phyloP scores from a whole-genome alignment of 75 land plant genomes.

The Cunninghamia lanceolata region DNA sequence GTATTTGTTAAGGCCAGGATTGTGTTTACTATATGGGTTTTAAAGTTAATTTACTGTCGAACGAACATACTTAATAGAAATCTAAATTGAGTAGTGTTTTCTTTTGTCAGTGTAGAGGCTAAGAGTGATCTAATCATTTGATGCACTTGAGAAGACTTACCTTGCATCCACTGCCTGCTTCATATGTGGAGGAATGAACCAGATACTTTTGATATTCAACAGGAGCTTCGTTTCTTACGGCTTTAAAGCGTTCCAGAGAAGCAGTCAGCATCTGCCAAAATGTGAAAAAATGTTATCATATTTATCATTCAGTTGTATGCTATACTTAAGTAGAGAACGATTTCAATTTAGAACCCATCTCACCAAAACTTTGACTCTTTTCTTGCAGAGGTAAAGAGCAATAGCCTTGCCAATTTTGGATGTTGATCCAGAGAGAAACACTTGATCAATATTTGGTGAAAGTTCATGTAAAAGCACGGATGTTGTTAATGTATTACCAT shows the following conservation, averaged over 20 bases:
- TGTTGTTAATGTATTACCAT: conserved; percentile 45
- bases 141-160: neutral
- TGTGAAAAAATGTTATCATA: neutral
- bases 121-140: no score
- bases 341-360: neutral
- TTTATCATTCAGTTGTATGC: neutral
- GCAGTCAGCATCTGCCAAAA: conserved; percentile 40
- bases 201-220: conserved; percentile 18
- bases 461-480: conserved; percentile 35
- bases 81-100: no score
- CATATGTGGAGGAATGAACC: conserved; percentile 36
- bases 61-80: no score
- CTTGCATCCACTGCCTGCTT: conserved; percentile 37
- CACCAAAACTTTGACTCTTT: conserved; percentile 38
- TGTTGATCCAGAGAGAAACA: conserved; percentile 40
- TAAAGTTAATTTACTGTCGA: no score
- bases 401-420: conserved; percentile 48
- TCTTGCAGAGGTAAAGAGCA: conserved; percentile 37
- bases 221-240: conserved; percentile 22
- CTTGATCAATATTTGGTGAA: conserved; percentile 18
- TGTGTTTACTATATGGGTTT: no score
- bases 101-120: no score
- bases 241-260: conserved; percentile 30
- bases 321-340: neutral
- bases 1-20: no score